Evolutionary conservation across 2,329 filamentous ascomycete species (phyloP), one percentile per base, ranked within the genome.

Genomic region (Dothiorella sarmentorum): DNA sequence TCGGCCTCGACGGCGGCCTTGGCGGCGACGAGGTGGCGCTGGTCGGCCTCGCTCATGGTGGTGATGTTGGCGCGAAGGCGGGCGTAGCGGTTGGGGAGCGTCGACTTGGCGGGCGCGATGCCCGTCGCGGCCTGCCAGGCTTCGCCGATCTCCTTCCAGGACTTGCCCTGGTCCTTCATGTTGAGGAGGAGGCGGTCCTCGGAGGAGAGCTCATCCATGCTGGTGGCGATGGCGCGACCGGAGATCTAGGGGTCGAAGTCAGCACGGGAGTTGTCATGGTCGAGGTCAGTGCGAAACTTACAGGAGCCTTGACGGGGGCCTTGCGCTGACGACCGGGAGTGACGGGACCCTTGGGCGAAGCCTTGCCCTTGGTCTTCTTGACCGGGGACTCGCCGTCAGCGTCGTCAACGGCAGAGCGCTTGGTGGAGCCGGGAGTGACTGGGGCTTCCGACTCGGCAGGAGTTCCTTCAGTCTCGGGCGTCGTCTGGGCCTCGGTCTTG

Each of bases 71-170:
- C 60, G 51, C 62, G 63, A 29, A 65, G 53, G 17, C 63, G 62
- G 1, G 47, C 20, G 60, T 62, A 63, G 55, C 63, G 62, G 56
- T 62, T 62, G 4, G 61, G 59, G 1, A 65, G 60, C 6, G 63
- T 64, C 0, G 62, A 64, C 49, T 62, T 63, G 24, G 51, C 62
- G 5, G 55, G 45, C 45, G 9, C 53, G 4, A 59, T 37, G 22
- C 63, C 63, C 7, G 61, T 65, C 20, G 45, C 29, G 7, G 15
- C 18, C 18, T 53, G 24, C 61, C 61, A 65, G 7, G 47, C 59
- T 4, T 27, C 45, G 55, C 45, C 40, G 33, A 65, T 62, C n/a
- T 60, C 56, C 35, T 44, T 44, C 61, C 61, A 65, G 4, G 51
- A 18, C 38, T 63, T 60, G 59, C 61, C 63, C 3, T 37, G n/a